Percentiles rank a stretch among this genome's conserved stretches.
Conservation (phyloP, 371 early-diverging fungal genomes). For the Rhizomucor pusillus region DNA sequence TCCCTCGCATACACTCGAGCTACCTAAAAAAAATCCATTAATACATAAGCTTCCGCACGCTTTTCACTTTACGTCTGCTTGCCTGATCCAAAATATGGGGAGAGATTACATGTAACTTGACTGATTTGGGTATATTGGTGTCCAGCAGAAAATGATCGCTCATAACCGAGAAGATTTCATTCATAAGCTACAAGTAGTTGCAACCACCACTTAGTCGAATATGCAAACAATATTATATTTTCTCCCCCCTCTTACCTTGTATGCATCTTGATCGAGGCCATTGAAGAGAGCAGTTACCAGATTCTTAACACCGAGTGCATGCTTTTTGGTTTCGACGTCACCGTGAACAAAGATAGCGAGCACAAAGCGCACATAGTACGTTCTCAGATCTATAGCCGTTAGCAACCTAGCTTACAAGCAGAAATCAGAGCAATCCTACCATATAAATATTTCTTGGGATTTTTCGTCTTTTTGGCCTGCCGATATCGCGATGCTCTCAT, state of each 20-base stretch:
- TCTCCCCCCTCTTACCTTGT: slow-evolving; percentile 37
- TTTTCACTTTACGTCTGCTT: slow-evolving; percentile 1
- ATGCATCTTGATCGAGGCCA: slow-evolving; percentile 65
- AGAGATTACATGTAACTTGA: slow-evolving; percentile 66
- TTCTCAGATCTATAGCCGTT: slow-evolving; percentile 44
- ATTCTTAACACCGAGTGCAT: slow-evolving; percentile 68
- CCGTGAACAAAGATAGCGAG: slow-evolving; percentile 75
- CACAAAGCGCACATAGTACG: slow-evolving; percentile 70
- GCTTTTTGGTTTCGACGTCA: slow-evolving; percentile 65
- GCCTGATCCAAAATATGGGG: slow-evolving; percentile 65
- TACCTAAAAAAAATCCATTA: slow-evolving; percentile 23
- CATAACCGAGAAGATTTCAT: slow-evolving; percentile 56
- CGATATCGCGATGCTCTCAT: slow-evolving; percentile 41
- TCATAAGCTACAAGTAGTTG: slow-evolving; percentile 48
- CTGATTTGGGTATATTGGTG: slow-evolving; percentile 46
- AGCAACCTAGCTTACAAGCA: neutral
- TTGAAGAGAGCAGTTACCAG: slow-evolving; percentile 64
- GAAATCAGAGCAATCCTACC: slow-evolving; percentile 19
- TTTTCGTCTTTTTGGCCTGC: slow-evolving; percentile 36
- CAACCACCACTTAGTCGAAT: neutral
- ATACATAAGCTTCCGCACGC: neutral
- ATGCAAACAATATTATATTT: neutral
- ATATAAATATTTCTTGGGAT: slow-evolving; percentile 39
- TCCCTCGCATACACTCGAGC: slow-evolving; percentile 56
- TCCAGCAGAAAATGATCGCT: slow-evolving; percentile 69